Percentiles rank a stretch among this genome's conserved stretches.
phyloP scores from a whole-genome alignment of 371 early-diverging fungal genomes.

The Rhizopus sp. region DNA sequence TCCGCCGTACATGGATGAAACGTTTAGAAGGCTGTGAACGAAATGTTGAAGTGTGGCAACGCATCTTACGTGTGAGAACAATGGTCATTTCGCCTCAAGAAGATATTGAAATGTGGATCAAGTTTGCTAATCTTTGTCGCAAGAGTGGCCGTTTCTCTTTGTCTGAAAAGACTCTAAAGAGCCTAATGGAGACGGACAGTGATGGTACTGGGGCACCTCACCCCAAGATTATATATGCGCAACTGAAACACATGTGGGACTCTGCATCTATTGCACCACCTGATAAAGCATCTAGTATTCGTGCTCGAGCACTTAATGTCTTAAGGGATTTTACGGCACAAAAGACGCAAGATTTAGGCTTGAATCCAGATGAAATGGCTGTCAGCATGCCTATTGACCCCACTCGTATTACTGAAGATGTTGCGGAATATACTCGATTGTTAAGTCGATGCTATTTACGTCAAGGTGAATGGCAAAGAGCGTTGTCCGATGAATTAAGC shows the following conservation, averaged over 20 bases:
- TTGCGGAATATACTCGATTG: slow-evolving; percentile 57
- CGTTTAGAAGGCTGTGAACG: slow-evolving; percentile 88
- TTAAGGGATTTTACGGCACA: slow-evolving; percentile 67
- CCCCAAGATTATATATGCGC: slow-evolving; percentile 90
- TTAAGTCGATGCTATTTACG: slow-evolving; percentile 92
- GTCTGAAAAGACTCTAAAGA: slow-evolving; percentile 79
- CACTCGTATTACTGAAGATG: slow-evolving; percentile 52
- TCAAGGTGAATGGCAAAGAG: slow-evolving; percentile 92
- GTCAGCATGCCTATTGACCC: slow-evolving; percentile 56
- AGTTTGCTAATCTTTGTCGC: slow-evolving; percentile 93
- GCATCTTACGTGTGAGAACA: slow-evolving; percentile 85
- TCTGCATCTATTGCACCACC: slow-evolving; percentile 52
- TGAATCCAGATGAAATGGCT: slow-evolving; percentile 61
- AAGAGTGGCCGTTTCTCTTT: slow-evolving; percentile 85
- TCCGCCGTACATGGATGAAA: slow-evolving; percentile 89
- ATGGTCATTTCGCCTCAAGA: slow-evolving; percentile 90
- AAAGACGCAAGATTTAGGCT: slow-evolving; percentile 59
- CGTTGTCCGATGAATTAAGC: slow-evolving; percentile 76
- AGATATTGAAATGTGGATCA: slow-evolving; percentile 95
- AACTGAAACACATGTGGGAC: slow-evolving; percentile 94
- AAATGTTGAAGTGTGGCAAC: slow-evolving; percentile 96
- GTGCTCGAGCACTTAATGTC: slow-evolving; percentile 57
- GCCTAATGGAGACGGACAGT: slow-evolving; percentile 60
- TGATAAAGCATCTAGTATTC: slow-evolving; percentile 57
- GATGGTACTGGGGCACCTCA: slow-evolving; percentile 44